Evolutionary conservation across 1,284 basidiomycete species (phyloP), one percentile per base, ranked within the genome.

Genomic region (Papiliotrema terrestris): DNA sequence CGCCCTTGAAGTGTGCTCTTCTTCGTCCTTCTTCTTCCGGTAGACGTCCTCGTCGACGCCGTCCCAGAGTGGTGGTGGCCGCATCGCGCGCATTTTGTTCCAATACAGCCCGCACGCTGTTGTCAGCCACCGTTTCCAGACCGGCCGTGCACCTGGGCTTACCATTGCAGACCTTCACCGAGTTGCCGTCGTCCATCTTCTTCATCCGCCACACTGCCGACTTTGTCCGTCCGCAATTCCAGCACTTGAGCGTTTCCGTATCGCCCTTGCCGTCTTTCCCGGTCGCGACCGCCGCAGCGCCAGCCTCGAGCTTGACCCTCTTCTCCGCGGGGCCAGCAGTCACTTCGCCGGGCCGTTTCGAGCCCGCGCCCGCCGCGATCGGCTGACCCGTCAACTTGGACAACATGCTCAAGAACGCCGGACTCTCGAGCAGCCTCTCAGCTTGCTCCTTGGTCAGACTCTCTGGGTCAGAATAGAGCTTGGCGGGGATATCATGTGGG

Each of bases 41-140:
- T 56, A 52, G 3, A 65, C 55, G 37, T 67, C 65, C n/a, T 70
- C 66, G 58, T 71, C 64, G 26, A 63, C 62, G 23, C 63, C 66
- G 17, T 63, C 60, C 74, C 73, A 76, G 25, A 75, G 49, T 4
- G 58, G 63, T 8, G 69, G 67, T 4, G 74, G 73, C 13, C 73
- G 66, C 70, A 75, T 72, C 17, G 54, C 59, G 8, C 67, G 59
- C 39, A 61, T 65, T 60, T 73, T 71, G 57, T 76, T 74, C 65
- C 65, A 75, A 62, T 75, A 76, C 25, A 76, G 59, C 1, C 74
- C 74, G 48, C 74, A 76, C n/a, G 74, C 74, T 73, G 44, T 45
- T 15, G 44, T 55, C 32, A 45, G 46, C 48, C 42, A 41, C 14
- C 42, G 50, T 1, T 17, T 8, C n/a, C n/a, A 39, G 15, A 52